These are phyloP conservation scores for Mucor racemosus DNA, from an alignment of 371 early-diverging fungal species.

Conservation along the genomic window DNA sequence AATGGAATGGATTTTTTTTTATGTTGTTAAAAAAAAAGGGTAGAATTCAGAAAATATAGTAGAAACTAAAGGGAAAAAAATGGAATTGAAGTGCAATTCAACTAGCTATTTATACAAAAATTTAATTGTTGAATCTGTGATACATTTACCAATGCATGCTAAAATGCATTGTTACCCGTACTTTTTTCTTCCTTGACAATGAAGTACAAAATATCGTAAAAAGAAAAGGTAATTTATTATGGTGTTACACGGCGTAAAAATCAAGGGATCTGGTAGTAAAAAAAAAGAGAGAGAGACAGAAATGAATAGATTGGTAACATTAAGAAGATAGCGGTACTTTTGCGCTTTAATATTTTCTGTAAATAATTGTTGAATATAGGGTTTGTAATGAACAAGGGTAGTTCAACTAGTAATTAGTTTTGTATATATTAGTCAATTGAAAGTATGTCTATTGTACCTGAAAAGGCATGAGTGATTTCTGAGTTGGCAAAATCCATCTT, in stretches of 20 bases:
- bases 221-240: conserved; percentile 11
- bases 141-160: not conserved
- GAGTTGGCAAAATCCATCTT: not conserved
- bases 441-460: conserved; percentile 13
- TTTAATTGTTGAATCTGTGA: not conserved
- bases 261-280: conserved; percentile 8
- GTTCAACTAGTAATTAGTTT: not conserved
- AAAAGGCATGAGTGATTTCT: conserved; percentile 9
- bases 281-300: too few relatives aligned
- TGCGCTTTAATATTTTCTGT: not conserved
- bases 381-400: not conserved
- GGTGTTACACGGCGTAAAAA: conserved; percentile 13
- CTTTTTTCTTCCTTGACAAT: not conserved
- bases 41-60: conserved; percentile 7
- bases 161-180: conserved; percentile 12
- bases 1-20: not conserved
- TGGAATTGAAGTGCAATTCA: not conserved
- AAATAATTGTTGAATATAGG: not conserved
- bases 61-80: conserved; percentile 5
- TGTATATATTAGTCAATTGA: conserved; percentile 8
- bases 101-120: conserved; percentile 10
- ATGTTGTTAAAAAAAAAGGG: not conserved
- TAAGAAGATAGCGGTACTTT: too few relatives aligned
- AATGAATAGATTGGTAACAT: too few relatives aligned
- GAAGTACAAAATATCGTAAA: conserved; percentile 9